Percentiles rank a stretch among this genome's conserved stretches.
These are phyloP conservation scores for Udeniomyces megalosporus DNA, from an alignment of 768 basidiomycete species.

Conservation along the genomic window DNA sequence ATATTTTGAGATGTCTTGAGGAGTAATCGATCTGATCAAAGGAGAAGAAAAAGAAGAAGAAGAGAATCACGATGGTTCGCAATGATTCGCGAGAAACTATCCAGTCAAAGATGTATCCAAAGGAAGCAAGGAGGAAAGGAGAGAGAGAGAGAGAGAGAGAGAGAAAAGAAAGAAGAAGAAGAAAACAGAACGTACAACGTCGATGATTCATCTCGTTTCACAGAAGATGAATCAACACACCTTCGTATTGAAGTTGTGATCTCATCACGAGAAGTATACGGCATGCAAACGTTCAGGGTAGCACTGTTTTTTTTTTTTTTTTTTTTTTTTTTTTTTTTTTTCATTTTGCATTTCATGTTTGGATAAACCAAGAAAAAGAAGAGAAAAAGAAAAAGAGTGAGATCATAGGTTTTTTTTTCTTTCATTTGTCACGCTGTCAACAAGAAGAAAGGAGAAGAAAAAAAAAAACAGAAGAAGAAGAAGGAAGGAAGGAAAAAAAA, in stretches of 20 bases:
- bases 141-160: not conserved
- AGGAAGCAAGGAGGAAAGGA: not conserved
- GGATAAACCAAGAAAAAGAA: too few species aligned
- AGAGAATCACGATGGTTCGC: not conserved
- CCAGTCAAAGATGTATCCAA: not conserved
- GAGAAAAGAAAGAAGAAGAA: not conserved
- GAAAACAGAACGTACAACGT: not conserved
- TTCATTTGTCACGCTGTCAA: too few species aligned
- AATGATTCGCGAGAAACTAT: not conserved
- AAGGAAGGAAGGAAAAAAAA: not conserved
- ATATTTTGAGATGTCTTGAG: not conserved
- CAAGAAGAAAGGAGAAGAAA: not conserved
- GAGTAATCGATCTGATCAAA: not conserved
- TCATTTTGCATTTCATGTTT: not conserved
- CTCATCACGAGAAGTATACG: not conserved
- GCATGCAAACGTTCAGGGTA: not conserved
- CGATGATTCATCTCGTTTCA: too few species aligned
- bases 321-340: not conserved
- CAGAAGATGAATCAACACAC: too few species aligned
- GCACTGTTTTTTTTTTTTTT: not conserved
- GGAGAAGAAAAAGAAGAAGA: not conserved
- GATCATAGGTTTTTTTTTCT: too few species aligned
- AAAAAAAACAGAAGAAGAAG: too few species aligned
- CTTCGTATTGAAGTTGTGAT: too few species aligned
- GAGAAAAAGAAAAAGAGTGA: not conserved